phyloP scores from a whole-genome alignment of 2,329 filamentous ascomycete species.

The Calonectria hawksworthii region DNA sequence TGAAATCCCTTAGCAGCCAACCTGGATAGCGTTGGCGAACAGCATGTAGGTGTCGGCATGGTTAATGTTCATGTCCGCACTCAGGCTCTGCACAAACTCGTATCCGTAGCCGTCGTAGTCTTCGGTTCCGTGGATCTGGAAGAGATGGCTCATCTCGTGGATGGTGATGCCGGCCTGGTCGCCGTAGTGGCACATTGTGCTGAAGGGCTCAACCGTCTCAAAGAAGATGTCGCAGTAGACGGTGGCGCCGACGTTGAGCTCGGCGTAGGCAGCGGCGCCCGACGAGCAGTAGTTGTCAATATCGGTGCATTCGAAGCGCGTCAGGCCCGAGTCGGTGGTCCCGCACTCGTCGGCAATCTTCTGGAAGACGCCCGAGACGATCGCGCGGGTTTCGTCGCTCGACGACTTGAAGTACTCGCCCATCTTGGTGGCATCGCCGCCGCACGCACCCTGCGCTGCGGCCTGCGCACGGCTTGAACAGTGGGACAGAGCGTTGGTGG shows the following conservation, averaged over 20 bases:
- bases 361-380: neutral
- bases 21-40: conserved; percentile 55
- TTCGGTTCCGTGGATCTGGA: conserved; percentile 65
- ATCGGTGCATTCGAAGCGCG: conserved; percentile 71
- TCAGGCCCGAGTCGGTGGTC: neutral
- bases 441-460: neutral
- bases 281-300: conserved; percentile 62
- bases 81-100: conserved; percentile 62
- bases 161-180: conserved; percentile 74
- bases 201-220: conserved; percentile 66
- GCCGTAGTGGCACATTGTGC: conserved; percentile 69
- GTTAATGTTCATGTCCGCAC: conserved; percentile 62
- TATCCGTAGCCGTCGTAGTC: conserved; percentile 70
- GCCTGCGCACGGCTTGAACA: neutral
- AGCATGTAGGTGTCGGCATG: conserved; percentile 72
- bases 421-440: neutral
- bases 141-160: conserved; percentile 74
- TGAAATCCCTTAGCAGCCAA: neutral
- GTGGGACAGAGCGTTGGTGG: neutral
- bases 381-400: neutral
- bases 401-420: neutral
- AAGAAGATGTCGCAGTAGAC: conserved; percentile 69
- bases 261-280: conserved; percentile 70
- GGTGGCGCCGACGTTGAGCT: conserved; percentile 65
- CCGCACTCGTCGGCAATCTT: neutral